These are phyloP conservation scores for Clonostachys solani DNA, from an alignment of 2,329 filamentous ascomycete species.

Conservation along the genomic window DNA sequence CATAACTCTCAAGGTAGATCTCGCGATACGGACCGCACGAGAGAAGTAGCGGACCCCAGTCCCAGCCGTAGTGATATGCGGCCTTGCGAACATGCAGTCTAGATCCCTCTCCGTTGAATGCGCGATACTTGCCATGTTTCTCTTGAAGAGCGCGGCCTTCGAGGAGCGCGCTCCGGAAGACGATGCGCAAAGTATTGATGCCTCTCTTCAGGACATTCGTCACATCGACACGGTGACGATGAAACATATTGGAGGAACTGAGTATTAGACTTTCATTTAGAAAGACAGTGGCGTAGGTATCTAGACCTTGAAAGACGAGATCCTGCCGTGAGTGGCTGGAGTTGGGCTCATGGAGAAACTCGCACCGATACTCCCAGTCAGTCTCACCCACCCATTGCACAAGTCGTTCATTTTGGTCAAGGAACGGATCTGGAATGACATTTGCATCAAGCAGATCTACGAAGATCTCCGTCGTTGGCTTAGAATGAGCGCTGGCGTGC, in stretches of 20 bases:
- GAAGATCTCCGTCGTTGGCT: neutral
- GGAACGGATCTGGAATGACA: conserved; percentile 47
- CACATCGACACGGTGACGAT: conserved; percentile 43
- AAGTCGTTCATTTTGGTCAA: conserved; percentile 53
- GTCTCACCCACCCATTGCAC: conserved; percentile 56
- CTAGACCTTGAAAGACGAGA: conserved; percentile 49
- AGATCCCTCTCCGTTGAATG: conserved; percentile 36
- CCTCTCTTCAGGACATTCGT: conserved; percentile 15
- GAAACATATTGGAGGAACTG: conserved; percentile 49
- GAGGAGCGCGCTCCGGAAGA: conserved; percentile 45
- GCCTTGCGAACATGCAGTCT: conserved; percentile 41
- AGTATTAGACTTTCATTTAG: conserved; percentile 43
- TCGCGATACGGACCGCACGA: conserved; percentile 61
- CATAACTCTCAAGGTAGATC: conserved; percentile 59
- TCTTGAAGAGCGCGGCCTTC: conserved; percentile 43
- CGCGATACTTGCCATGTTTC: conserved; percentile 46
- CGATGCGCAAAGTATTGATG: conserved; percentile 44
- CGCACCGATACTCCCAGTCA: conserved; percentile 50
- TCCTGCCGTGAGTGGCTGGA: neutral
- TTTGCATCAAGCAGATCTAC: neutral
- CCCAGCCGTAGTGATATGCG: conserved; percentile 66
- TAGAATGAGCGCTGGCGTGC: neutral
- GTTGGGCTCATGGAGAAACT: conserved; percentile 15
- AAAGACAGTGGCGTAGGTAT: conserved; percentile 47
- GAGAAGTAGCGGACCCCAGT: conserved; percentile 60